Evolutionary conservation across 768 basidiomycete species (phyloP).

Genomic region (Mycena vulgaris): DNA sequence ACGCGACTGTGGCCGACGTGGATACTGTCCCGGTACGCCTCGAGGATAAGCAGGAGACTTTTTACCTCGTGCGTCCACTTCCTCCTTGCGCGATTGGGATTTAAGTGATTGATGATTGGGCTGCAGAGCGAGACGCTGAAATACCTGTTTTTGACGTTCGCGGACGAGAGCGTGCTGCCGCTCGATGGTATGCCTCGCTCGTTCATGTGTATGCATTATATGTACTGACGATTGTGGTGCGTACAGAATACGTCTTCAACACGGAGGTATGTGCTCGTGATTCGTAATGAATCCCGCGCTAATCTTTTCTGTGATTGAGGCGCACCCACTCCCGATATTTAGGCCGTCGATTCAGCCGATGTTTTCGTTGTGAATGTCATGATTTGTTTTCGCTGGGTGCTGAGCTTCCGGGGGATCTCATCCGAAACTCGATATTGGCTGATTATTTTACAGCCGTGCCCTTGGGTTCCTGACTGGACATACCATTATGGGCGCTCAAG

Average conservation of each 20-base stretch:
- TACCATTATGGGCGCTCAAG: too few relatives aligned
- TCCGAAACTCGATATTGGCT: too few relatives aligned
- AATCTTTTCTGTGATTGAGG: conserved; percentile 52
- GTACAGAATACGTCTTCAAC: conserved; percentile 85
- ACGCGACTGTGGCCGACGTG: conserved; percentile 77
- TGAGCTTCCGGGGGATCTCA: too few relatives aligned
- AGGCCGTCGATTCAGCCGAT: conserved; percentile 62
- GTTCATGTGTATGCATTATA: not conserved
- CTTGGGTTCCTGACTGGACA: too few relatives aligned
- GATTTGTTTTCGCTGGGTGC: not conserved
- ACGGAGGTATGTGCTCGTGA: conserved; percentile 70
- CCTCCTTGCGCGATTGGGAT: not conserved
- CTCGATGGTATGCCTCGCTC: conserved; percentile 63
- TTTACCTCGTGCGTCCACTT: conserved; percentile 71
- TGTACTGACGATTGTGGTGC: not conserved
- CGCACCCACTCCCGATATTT: conserved; percentile 80
- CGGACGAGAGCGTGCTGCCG: conserved; percentile 72
- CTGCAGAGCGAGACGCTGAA: conserved; percentile 79
- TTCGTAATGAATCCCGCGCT: not conserved
- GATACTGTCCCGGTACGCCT: conserved; percentile 69
- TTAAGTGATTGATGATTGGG: not conserved
- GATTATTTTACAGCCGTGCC: too few relatives aligned
- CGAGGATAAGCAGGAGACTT: conserved; percentile 89
- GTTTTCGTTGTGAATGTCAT: conserved; percentile 46
- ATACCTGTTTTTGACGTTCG: conserved; percentile 82